phyloP scores from a whole-genome alignment of 176 grass and related monocot genomes.

The Elaeis guineensis region DNA sequence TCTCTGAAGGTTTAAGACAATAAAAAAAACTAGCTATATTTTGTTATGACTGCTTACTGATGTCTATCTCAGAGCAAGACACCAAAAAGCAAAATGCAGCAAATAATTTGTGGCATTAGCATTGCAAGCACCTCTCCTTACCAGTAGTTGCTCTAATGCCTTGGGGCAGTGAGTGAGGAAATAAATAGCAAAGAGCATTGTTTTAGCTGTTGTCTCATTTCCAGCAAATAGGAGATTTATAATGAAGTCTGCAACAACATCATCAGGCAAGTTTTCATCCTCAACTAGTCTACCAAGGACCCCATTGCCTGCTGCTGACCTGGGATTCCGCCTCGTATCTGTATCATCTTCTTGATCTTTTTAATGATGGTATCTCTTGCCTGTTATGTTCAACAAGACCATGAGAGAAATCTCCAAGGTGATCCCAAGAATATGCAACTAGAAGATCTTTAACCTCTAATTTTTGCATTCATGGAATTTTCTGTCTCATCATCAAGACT shows the following conservation, averaged over 20 bases:
- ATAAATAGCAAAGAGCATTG: constrained; percentile 15
- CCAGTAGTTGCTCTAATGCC: constrained; percentile 8
- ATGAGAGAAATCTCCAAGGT: too few species aligned
- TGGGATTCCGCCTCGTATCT: not conserved
- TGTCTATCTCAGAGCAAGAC: too few species aligned
- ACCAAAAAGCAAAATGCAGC: too few species aligned
- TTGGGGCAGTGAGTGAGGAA: constrained; percentile 10
- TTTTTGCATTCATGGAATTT: too few species aligned
- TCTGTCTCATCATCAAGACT: too few species aligned
- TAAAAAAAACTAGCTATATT: too few species aligned
- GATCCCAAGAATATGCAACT: too few species aligned
- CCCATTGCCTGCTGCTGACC: not conserved
- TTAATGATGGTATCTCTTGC: constrained; percentile 1
- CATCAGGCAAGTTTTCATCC: constrained; percentile 5
- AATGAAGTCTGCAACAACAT: constrained; percentile 1
- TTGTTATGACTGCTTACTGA: too few species aligned
- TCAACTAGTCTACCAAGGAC: constrained; percentile 11
- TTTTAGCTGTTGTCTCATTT: constrained; percentile 18
- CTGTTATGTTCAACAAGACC: not conserved
- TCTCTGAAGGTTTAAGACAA: too few species aligned
- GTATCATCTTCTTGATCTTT: constrained; percentile 8
- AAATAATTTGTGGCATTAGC: too few species aligned
- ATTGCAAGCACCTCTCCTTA: not conserved
- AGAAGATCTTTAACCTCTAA: too few species aligned
- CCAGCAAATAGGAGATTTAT: constrained; percentile 13